Evolutionary conservation across 345 rosid species (phyloP).

Genomic region (Mallotus nudiflorus): DNA sequence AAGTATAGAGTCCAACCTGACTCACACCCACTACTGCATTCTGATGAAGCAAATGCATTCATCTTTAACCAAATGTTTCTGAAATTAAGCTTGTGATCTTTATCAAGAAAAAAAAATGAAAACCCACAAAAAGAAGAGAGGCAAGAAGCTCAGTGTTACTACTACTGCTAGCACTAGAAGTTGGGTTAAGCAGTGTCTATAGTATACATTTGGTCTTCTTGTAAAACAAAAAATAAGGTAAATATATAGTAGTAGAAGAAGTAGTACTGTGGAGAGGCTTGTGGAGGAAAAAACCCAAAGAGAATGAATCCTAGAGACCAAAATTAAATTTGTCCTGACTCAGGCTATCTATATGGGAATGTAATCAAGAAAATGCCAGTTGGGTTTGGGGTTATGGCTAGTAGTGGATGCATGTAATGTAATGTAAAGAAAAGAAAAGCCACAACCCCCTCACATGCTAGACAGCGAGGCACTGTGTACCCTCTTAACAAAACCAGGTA

Average conservation of each 20-base stretch:
- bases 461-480: conserved; percentile 67
- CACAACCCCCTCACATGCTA: conserved; percentile 52
- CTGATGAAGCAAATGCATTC: conserved; percentile 56
- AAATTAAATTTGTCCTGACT: conserved; percentile 37
- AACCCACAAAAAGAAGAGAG: background rate
- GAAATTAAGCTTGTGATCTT: background rate
- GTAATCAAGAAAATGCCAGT: conserved; percentile 44
- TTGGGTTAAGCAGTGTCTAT: too few relatives aligned
- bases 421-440: conserved; percentile 9
- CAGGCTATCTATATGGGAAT: conserved; percentile 25
- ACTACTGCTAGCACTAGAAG: too few relatives aligned
- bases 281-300: conserved; percentile 20
- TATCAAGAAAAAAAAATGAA: conserved; percentile 1
- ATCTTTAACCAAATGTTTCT: conserved; percentile 12
- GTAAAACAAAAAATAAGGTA: too few relatives aligned
- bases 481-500: conserved; percentile 46
- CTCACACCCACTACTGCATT: conserved; percentile 80
- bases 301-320: conserved; percentile 32
- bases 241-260: too few relatives aligned
- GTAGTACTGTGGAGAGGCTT: too few relatives aligned
- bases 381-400: conserved; percentile 21
- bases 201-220: too few relatives aligned
- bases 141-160: too few relatives aligned
- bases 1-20: conserved; percentile 99
- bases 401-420: conserved; percentile 25